Evolutionary conservation across 257 asterid species (phyloP).

Genomic region (Voacanga thouarsii): DNA sequence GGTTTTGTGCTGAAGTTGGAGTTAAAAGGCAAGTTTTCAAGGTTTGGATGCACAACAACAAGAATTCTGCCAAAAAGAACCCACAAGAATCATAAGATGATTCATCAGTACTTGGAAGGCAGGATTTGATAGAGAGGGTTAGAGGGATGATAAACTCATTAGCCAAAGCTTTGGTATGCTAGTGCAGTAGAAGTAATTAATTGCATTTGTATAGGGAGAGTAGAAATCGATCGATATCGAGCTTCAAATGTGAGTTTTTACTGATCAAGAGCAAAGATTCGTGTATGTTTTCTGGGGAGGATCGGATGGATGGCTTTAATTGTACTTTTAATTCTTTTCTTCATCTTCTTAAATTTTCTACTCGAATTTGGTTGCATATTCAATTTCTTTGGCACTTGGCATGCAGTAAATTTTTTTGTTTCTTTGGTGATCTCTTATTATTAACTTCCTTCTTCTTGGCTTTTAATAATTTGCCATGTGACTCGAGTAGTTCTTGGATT

Average conservation of each 20-base stretch:
- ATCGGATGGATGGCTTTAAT: too few species aligned
- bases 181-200: conserved; percentile 16
- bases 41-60: conserved; percentile 96
- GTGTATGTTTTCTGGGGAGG: not conserved
- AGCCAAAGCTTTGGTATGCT: not conserved
- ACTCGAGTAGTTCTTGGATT: too few species aligned
- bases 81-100: conserved; percentile 19
- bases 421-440: not conserved
- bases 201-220: conserved; percentile 18
- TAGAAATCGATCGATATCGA: not conserved
- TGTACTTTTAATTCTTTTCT: not conserved
- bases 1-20: conserved; percentile 80
- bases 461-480: too few species aligned
- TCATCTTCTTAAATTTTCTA: not conserved
- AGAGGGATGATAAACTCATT: too few species aligned
- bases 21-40: conserved; percentile 89
- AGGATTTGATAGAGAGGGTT: not conserved
- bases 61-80: conserved; percentile 44
- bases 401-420: not conserved
- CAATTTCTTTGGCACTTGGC: not conserved
- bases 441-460: not conserved
- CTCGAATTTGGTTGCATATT: not conserved
- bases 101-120: not conserved
- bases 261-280: not conserved
- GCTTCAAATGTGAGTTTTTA: conserved; percentile 2